A percentile compares a stretch with the other conserved stretches of the same genome.
These are phyloP conservation scores for Lojkania enalia DNA, from an alignment of 2,329 filamentous ascomycete species.

Conservation along the genomic window DNA sequence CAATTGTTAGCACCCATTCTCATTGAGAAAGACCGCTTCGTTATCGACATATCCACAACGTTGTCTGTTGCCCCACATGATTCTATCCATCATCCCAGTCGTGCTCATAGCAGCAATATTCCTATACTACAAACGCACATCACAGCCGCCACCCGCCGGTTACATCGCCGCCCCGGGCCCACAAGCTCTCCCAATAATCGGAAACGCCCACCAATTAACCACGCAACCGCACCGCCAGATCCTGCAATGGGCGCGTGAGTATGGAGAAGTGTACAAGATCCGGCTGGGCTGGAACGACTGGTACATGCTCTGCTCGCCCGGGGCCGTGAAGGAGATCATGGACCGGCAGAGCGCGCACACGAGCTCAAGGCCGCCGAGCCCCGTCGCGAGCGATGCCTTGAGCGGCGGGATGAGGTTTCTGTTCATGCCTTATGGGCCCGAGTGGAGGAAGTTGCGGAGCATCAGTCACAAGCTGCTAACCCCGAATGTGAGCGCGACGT, in stretches of 20 bases:
- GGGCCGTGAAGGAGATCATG: conserved; percentile 51
- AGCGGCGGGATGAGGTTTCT: conserved; percentile 47
- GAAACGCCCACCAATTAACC: conserved; percentile 36
- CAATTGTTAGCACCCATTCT: too few species aligned
- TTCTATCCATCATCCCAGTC: conserved; percentile 16
- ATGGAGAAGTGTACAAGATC: conserved; percentile 53
- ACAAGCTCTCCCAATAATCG: conserved; percentile 29
- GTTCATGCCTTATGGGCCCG: conserved; percentile 47
- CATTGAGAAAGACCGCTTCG: too few species aligned
- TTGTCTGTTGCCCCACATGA: conserved; percentile 13
- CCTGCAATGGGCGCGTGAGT: conserved; percentile 45
- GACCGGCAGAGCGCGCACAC: conserved; percentile 46
- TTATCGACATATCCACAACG: too few species aligned
- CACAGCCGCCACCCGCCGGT: conserved; percentile 20
- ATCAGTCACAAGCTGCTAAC: conserved; percentile 47
- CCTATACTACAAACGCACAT: conserved; percentile 14
- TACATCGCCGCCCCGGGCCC: conserved; percentile 28
- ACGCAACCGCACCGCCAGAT: conserved; percentile 36
- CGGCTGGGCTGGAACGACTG: conserved; percentile 52
- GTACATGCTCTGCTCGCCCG: conserved; percentile 50
- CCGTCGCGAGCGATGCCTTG: conserved; percentile 46
- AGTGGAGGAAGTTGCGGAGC: conserved; percentile 47
- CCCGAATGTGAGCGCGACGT: conserved; percentile 42
- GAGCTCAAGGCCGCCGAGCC: conserved; percentile 43
- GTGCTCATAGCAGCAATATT: conserved; percentile 15